Evolutionary conservation across 768 basidiomycete species (phyloP).

Genomic region (Psilocybe cubensis): DNA sequence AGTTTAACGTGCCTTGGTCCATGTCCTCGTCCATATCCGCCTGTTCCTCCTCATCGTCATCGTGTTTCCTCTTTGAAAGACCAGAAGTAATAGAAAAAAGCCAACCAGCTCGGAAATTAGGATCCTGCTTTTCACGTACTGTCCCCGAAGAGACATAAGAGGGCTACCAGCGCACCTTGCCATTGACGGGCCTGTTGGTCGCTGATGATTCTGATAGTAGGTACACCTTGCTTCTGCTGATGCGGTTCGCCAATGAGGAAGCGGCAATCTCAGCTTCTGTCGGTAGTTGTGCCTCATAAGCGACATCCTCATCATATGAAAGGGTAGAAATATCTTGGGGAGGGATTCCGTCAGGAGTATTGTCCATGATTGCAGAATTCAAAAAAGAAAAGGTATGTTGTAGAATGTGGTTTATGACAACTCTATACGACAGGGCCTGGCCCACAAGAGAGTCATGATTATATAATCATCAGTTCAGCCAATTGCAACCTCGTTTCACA

Average conservation of each 20-base stretch:
- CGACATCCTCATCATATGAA: conserved; percentile 58
- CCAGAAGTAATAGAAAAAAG: conserved; percentile 18
- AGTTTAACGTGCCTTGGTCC: conserved; percentile 33
- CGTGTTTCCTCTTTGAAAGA: conserved; percentile 48
- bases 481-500: neutral
- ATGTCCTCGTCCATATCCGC: conserved; percentile 35
- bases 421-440: neutral
- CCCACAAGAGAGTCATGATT: conserved; percentile 3
- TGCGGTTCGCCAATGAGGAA: conserved; percentile 65
- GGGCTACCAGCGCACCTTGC: conserved; percentile 68
- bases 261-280: conserved; percentile 29
- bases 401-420: neutral
- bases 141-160: conserved; percentile 30
- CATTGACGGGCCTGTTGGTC: conserved; percentile 41
- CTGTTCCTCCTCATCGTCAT: conserved; percentile 35
- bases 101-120: conserved; percentile 45
- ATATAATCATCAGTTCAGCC: conserved; percentile 14
- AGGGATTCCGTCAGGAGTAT: conserved; percentile 37
- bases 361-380: conserved; percentile 46
- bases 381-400: conserved; percentile 13
- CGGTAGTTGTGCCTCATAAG: conserved; percentile 62
- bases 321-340: conserved; percentile 36
- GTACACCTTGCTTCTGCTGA: conserved; percentile 77
- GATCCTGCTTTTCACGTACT: conserved; percentile 37
- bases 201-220: conserved; percentile 68